phyloP scores from a whole-genome alignment of 2,329 filamentous ascomycete species.

The Penicillium verrucosum region DNA sequence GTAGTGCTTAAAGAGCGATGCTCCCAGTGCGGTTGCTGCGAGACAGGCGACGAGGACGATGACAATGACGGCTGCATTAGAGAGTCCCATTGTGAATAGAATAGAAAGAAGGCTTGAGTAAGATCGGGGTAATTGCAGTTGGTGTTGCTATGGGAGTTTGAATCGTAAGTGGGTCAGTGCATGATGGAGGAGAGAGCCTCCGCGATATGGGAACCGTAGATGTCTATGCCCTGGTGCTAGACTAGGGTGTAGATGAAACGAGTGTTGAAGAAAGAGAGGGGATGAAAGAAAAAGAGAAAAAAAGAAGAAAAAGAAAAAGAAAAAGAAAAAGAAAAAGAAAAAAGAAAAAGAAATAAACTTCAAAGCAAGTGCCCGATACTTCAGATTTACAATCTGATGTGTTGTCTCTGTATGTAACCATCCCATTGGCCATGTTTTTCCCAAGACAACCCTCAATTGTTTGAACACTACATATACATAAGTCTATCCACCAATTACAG shows the following conservation, averaged over 20 bases:
- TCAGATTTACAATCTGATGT: constrained; percentile 1
- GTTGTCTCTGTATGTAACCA: background rate
- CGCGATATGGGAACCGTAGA: background rate
- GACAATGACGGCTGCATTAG: constrained; percentile 27
- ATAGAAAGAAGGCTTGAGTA: background rate
- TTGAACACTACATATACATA: background rate
- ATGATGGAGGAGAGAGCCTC: background rate
- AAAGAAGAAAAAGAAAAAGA: too few relatives aligned
- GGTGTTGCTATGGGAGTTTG: background rate
- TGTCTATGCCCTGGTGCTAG: background rate
- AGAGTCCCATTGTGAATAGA: constrained; percentile 20
- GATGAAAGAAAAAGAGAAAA: background rate
- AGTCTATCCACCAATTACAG: background rate
- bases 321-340: too few relatives aligned
- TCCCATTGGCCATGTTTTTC: background rate
- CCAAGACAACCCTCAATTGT: background rate
- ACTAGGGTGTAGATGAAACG: background rate
- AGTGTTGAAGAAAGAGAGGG: background rate
- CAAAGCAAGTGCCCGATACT: background rate
- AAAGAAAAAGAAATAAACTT: background rate
- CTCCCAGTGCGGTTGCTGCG: constrained; percentile 27
- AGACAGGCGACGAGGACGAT: constrained; percentile 35
- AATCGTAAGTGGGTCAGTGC: constrained; percentile 1
- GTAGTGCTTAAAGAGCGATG: constrained; percentile 31
- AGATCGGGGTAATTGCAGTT: background rate